These are phyloP conservation scores for Sclerotinia spermophila DNA, from an alignment of 2,329 filamentous ascomycete genomes.

Conservation along the genomic window DNA sequence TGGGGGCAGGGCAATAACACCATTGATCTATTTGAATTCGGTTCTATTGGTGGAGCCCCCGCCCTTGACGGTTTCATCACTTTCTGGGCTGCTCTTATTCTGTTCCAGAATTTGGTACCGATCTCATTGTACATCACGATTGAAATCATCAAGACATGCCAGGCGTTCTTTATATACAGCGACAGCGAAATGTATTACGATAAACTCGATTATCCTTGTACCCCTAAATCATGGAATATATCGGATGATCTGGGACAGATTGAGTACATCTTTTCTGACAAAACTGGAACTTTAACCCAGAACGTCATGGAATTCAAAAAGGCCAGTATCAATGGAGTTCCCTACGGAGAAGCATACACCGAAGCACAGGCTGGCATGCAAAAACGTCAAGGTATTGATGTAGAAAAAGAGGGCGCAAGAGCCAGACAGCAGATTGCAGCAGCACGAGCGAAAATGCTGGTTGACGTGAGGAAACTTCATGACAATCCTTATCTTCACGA, in stretches of 20 bases:
- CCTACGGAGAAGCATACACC: conserved; percentile 96
- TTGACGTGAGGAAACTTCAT: conserved; percentile 69
- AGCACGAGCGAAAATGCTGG: conserved; percentile 70
- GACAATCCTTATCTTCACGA: conserved; percentile 89
- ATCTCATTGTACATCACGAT: conserved; percentile 97
- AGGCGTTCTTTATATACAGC: conserved; percentile 97
- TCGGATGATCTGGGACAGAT: conserved; percentile 97
- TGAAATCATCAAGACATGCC: conserved; percentile 88
- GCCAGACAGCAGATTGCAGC: conserved; percentile 74
- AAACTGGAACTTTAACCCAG: conserved; percentile 84
- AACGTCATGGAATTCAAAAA: conserved; percentile 99
- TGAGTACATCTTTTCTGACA: conserved; percentile 98
- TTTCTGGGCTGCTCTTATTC: conserved; percentile 90
- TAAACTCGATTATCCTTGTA: conserved; percentile 86
- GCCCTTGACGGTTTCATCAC: conserved; percentile 87
- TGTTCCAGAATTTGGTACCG: conserved; percentile 98
- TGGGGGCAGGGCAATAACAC: conserved; percentile 76
- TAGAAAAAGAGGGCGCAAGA: conserved; percentile 72
- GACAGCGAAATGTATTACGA: conserved; percentile 98
- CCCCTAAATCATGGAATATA: conserved; percentile 98
- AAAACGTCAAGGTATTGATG: conserved; percentile 81
- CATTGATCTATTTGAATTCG: conserved; percentile 77
- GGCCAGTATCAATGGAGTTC: conserved; percentile 89
- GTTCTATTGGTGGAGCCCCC: conserved; percentile 71
- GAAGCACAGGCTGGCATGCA: conserved; percentile 97